Conservation (phyloP, 2,329 filamentous ascomycete species). For the Onygenales sp. region DNA sequence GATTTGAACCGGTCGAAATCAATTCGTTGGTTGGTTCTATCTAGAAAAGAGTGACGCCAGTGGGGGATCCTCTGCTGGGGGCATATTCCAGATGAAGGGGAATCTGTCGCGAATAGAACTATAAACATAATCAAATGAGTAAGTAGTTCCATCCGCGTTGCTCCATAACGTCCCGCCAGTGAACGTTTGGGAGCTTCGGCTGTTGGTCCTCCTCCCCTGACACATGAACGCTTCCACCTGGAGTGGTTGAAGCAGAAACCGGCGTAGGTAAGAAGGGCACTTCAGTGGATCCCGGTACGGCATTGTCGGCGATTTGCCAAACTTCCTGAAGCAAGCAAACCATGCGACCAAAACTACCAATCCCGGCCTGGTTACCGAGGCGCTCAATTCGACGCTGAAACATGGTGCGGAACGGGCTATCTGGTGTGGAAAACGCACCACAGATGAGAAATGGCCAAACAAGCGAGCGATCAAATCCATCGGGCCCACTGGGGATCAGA, state of each 20-base stretch:
- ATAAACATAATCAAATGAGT: constrained; percentile 53
- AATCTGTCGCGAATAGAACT: no score
- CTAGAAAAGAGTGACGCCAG: no score
- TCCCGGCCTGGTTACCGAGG: constrained; percentile 66
- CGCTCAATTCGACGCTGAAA: constrained; percentile 65
- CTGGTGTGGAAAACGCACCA: constrained; percentile 64
- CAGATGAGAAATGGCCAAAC: constrained; percentile 90
- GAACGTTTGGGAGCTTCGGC: constrained; percentile 43
- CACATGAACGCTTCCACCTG: background rate
- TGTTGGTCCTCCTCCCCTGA: background rate
- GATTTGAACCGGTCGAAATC: background rate
- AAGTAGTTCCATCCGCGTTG: constrained; percentile 85
- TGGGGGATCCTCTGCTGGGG: no score
- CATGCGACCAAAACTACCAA: constrained; percentile 80
- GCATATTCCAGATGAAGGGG: no score
- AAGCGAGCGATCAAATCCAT: constrained; percentile 81
- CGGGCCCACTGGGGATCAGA: constrained; percentile 69
- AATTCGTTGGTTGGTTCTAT: background rate
- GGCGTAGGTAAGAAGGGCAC: constrained; percentile 3
- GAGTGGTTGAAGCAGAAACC: background rate
- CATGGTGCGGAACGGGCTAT: constrained; percentile 65
- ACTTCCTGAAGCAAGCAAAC: constrained; percentile 69
- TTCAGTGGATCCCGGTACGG: background rate
- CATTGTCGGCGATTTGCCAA: constrained; percentile 65
- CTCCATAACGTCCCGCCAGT: constrained; percentile 90